phyloP scores from a whole-genome alignment of 768 basidiomycete species.

The Hortiboletus flavorubellus region DNA sequence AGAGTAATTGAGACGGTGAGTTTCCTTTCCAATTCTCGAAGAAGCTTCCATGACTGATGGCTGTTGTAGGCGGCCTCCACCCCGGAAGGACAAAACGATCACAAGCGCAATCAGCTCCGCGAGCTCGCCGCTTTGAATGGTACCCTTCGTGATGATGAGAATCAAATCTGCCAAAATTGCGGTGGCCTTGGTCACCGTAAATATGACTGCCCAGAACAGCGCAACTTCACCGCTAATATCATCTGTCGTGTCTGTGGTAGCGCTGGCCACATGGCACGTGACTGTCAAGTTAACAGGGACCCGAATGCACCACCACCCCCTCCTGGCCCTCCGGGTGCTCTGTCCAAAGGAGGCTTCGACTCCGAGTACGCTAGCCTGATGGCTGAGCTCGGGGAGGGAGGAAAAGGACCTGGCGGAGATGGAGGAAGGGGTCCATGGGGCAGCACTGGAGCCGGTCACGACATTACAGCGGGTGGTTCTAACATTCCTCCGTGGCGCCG shows the following conservation, averaged over 20 bases:
- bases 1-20: conserved; percentile 95
- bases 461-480: conserved; percentile 58
- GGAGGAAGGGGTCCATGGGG: conserved; percentile 55
- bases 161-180: conserved; percentile 98
- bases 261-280: conserved; percentile 98
- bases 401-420: conserved; percentile 52
- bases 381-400: conserved; percentile 94
- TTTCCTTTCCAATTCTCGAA: conserved; percentile 7
- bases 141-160: conserved; percentile 98
- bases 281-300: conserved; percentile 92
- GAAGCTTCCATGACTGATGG: neutral
- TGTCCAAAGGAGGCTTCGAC: conserved; percentile 81
- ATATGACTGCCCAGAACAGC: conserved; percentile 98
- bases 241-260: conserved; percentile 98
- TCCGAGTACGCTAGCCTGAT: conserved; percentile 97
- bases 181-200: conserved; percentile 93
- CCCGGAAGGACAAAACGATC: conserved; percentile 98
- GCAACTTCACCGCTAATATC: conserved; percentile 98
- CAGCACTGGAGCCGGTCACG: conserved; percentile 60
- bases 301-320: conserved; percentile 67
- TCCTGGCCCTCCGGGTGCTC: conserved; percentile 29
- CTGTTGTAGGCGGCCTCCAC: conserved; percentile 86
- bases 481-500: conserved; percentile 90
- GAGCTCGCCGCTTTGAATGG: conserved; percentile 97
- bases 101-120: conserved; percentile 97